Conservation (phyloP, 2,329 filamentous ascomycete genomes). For the Pseudogymnoascus sp. region DNA sequence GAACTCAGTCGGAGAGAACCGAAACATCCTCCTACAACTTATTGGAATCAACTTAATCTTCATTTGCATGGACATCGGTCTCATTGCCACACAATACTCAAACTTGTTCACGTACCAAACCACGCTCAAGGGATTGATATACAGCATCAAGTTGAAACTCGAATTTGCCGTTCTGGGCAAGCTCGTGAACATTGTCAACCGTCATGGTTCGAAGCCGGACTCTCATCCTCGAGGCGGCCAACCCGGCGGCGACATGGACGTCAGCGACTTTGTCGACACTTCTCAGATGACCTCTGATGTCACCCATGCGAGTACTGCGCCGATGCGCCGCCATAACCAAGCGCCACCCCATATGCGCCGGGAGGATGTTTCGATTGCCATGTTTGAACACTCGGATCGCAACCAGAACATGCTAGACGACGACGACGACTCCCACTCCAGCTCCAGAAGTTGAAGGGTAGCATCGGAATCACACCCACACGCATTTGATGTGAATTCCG, state of each 20-base stretch:
- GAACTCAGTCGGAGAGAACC: constrained; percentile 12
- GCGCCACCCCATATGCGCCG: neutral
- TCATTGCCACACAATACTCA: constrained; percentile 31
- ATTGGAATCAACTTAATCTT: constrained; percentile 39
- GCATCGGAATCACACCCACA: neutral
- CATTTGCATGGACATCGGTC: constrained; percentile 35
- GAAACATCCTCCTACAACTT: constrained; percentile 33
- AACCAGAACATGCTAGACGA: neutral
- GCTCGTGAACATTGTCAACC: constrained; percentile 1
- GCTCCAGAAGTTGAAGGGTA: neutral
- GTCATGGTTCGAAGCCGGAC: neutral
- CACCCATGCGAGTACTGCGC: neutral
- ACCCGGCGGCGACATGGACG: neutral
- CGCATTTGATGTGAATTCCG: neutral
- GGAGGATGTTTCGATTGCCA: neutral
- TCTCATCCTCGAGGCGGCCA: neutral
- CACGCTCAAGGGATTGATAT: constrained; percentile 31
- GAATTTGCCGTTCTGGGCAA: constrained; percentile 37
- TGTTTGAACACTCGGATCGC: constrained; percentile 5
- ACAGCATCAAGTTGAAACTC: constrained; percentile 37
- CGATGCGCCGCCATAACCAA: neutral
- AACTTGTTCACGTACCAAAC: constrained; percentile 31
- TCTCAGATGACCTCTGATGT: neutral
- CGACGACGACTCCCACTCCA: neutral
- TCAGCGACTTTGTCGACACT: neutral